phyloP scores from a whole-genome alignment of 768 basidiomycete species.

The Chiua virens region DNA sequence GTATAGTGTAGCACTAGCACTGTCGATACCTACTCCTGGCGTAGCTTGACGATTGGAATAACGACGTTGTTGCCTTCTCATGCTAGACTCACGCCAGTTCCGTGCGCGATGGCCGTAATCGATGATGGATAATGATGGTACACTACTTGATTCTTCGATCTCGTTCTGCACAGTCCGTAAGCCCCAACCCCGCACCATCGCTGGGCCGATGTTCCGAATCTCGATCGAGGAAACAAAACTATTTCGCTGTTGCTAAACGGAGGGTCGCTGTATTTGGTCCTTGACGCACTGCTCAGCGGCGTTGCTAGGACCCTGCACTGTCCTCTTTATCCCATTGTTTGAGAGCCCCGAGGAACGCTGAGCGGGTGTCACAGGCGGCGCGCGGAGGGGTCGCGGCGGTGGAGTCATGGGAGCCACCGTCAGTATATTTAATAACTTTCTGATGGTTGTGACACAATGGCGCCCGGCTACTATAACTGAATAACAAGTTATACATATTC shows the following conservation, averaged over 20 bases:
- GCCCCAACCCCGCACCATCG: constrained; percentile 25
- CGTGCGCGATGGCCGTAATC: background rate
- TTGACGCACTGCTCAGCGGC: constrained; percentile 30
- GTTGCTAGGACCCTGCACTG: constrained; percentile 25
- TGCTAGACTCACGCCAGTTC: background rate
- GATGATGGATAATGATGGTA: background rate
- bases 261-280: constrained; percentile 24
- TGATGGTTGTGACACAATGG: background rate
- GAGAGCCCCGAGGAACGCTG: constrained; percentile 10
- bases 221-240: constrained; percentile 23
- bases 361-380: constrained; percentile 10
- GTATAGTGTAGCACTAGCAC: constrained; percentile 29
- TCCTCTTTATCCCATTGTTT: constrained; percentile 12
- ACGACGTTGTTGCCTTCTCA: constrained; percentile 22
- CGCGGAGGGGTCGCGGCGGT: constrained; percentile 28
- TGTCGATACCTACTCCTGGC: constrained; percentile 31
- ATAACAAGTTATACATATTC: background rate
- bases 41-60: constrained; percentile 17
- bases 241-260: constrained; percentile 30
- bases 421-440: background rate
- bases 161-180: constrained; percentile 10
- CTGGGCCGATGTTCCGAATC: constrained; percentile 28
- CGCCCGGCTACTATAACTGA: background rate
- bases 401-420: constrained; percentile 1
- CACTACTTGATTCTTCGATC: constrained; percentile 7